These are phyloP conservation scores for Neoboletus subvelutipes DNA, from an alignment of 768 basidiomycete genomes.

Conservation along the genomic window DNA sequence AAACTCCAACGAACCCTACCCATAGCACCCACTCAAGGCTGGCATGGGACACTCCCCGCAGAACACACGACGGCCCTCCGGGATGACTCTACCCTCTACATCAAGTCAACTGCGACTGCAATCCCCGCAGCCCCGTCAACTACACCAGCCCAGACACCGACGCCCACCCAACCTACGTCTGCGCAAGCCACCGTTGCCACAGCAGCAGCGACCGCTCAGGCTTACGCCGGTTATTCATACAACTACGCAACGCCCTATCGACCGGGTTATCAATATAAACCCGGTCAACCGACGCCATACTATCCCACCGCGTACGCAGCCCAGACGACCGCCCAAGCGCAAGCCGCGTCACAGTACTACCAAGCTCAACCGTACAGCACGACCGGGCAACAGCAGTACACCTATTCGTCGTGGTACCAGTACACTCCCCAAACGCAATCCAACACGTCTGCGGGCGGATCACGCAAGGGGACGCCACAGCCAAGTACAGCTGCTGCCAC, in stretches of 20 bases:
- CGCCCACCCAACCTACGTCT: conserved; percentile 27
- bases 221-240: conserved; percentile 36
- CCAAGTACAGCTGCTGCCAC: conserved; percentile 31
- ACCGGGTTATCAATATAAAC: conserved; percentile 37
- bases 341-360: conserved; percentile 36
- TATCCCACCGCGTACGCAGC: conserved; percentile 31
- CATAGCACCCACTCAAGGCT: conserved; percentile 56
- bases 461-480: conserved; percentile 47
- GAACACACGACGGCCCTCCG: conserved; percentile 59
- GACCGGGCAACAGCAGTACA: conserved; percentile 41
- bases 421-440: conserved; percentile 37
- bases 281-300: conserved; percentile 36
- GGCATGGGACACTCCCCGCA: conserved; percentile 71
- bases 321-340: conserved; percentile 26
- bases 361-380: conserved; percentile 36
- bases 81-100: conserved; percentile 73
- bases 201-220: conserved; percentile 27
- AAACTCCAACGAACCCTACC: conserved; percentile 72
- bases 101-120: conserved; percentile 45
- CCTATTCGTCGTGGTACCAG: conserved; percentile 45
- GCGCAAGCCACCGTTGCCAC: conserved; percentile 22
- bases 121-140: conserved; percentile 35
- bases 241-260: conserved; percentile 37
- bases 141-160: conserved; percentile 35
- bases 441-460: conserved; percentile 25